Base-by-base conservation (phyloP, 108 stramenopile species). In the Nannochloropsis gaditana region DNA sequence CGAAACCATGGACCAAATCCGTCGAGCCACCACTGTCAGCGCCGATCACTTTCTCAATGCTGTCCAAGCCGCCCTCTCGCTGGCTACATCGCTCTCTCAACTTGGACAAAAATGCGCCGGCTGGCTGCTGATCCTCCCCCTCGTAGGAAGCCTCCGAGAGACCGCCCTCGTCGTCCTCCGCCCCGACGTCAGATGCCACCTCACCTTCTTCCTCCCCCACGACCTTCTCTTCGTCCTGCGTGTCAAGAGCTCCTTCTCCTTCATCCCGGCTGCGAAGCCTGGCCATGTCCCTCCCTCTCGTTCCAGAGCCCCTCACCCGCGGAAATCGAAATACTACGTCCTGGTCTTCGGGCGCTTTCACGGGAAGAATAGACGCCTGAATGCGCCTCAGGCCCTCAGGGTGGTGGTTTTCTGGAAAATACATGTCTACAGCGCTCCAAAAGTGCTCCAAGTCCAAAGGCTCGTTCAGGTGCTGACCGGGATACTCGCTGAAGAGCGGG, bases 361-460 rank as follows among this genome's bases (percentile, higher is more conserved):
- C 59, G 19, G 59, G 59, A 15, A 73, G n/a, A 15, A 73, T n/a
- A 3, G 59, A 15, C 8, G 8, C 15, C 2, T n/a, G 59, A 73
- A 73, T 73, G 5, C 59, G 59, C 59, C n/a, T 15, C 2, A 73
- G 21, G 42, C 81, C 80, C 80, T 80, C 85, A 45, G 31, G 31
- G 9, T 3, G 11, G 41, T 86, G 86, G 82, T 86, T 82, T 44
- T 86, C 86, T 3, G 83, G 31, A 0, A 82, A 86, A 45, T 21
- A 59, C 21, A 42, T 43, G 19, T 81, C 41, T 45, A 45, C 79
- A 19, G 41, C 79, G n/a, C 82, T 84, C 86, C 86, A 86, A 86
- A 83, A 86, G 43, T 86, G 86, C 45, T 83, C 83, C 43, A 86
- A 45, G 83, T 86, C 86, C 82, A 86, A 82, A 83, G 43, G 81